Evolutionary conservation across 129 eudicot species (phyloP).

Genomic region (Silybum marianum): DNA sequence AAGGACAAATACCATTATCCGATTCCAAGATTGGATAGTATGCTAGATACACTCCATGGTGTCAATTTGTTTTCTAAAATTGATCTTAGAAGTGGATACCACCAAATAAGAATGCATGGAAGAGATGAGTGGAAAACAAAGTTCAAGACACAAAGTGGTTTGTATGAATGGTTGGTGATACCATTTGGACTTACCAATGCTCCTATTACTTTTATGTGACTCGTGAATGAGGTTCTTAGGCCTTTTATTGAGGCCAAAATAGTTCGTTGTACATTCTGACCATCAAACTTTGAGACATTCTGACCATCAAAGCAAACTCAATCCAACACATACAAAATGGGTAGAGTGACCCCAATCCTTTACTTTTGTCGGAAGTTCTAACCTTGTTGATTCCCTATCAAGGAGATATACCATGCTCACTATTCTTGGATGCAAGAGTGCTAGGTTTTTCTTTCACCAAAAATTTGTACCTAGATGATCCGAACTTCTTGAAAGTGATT

Average conservation of each 20-base stretch:
- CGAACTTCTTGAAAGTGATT: neutral
- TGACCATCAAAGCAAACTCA: neutral
- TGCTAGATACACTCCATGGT: neutral
- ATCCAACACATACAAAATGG: constrained; percentile 13
- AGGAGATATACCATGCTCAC: constrained; percentile 1
- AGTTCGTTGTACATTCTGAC: neutral
- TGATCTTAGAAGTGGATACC: neutral
- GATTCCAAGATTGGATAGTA: neutral
- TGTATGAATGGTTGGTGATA: neutral
- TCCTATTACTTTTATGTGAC: neutral
- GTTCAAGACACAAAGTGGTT: neutral
- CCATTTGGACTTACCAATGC: neutral
- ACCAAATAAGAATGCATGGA: neutral
- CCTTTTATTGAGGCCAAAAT: neutral
- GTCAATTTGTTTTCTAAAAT: neutral
- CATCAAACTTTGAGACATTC: neutral
- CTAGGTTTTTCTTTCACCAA: constrained; percentile 9
- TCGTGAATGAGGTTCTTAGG: neutral
- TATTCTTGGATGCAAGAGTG: neutral
- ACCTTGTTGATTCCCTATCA: constrained; percentile 26
- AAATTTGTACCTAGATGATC: neutral
- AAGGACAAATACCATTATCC: neutral
- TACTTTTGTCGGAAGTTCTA: neutral
- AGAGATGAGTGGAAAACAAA: neutral
- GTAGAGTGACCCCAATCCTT: neutral